Conservation (phyloP, 768 basidiomycete genomes). For the Leccinum truebloodii region DNA sequence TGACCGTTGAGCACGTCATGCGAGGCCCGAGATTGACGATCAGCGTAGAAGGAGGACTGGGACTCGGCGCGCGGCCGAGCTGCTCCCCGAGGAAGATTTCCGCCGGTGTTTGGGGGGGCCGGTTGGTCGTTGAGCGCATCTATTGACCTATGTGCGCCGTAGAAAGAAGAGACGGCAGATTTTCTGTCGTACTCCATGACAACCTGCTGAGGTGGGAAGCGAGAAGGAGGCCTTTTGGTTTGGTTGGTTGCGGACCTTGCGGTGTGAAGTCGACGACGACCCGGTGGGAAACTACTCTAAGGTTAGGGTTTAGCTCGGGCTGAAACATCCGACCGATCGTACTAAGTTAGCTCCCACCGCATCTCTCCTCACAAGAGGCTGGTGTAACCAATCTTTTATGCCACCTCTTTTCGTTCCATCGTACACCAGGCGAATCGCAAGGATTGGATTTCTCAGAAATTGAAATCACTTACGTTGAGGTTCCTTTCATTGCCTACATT, state of each 20-base stretch:
- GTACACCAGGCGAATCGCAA: neutral
- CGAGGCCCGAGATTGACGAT: conserved; percentile 40
- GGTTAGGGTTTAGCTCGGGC: conserved; percentile 28
- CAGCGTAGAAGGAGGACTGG: conserved; percentile 67
- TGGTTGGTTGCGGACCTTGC: neutral
- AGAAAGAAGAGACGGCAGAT: conserved; percentile 80
- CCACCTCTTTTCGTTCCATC: neutral
- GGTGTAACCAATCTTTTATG: too few species aligned
- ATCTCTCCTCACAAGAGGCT: too few species aligned
- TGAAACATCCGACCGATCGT: neutral
- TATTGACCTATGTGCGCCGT: conserved; percentile 60
- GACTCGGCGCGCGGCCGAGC: conserved; percentile 60
- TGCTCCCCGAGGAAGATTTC: conserved; percentile 29
- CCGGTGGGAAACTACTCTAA: conserved; percentile 17
- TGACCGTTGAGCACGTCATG: conserved; percentile 48
- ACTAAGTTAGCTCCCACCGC: too few species aligned
- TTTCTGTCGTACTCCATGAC: conserved; percentile 77
- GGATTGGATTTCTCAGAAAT: neutral
- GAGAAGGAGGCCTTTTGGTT: neutral
- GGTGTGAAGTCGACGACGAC: neutral
- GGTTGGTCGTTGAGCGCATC: conserved; percentile 60
- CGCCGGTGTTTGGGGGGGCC: conserved; percentile 19
- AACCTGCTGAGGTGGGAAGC: conserved; percentile 4
- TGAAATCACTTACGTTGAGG: neutral
- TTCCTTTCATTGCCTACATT: neutral